These are phyloP conservation scores for Nigrograna mackinnonii DNA, from an alignment of 2,329 filamentous ascomycete genomes.

Conservation along the genomic window DNA sequence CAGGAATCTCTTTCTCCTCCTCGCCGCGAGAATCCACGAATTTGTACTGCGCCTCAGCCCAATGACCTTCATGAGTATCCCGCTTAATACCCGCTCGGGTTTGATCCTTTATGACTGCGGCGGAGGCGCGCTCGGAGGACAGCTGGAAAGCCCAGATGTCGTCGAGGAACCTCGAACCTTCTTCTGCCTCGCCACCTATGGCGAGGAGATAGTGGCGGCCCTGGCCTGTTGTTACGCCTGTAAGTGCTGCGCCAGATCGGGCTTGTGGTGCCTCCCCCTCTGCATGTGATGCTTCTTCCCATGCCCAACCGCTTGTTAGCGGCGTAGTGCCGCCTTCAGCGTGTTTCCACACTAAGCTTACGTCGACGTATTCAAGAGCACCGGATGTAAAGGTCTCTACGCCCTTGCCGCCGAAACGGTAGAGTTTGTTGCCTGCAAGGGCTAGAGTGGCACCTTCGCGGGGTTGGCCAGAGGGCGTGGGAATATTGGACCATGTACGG, in stretches of 20 bases:
- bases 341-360: conserved; percentile 37
- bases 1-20: conserved; percentile 46
- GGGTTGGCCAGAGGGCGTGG: conserved; percentile 45
- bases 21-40: conserved; percentile 48
- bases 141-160: conserved; percentile 61
- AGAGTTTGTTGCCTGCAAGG: conserved; percentile 51
- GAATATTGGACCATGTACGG: conserved; percentile 55
- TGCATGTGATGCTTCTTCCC: conserved; percentile 20
- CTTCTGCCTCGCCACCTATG: conserved; percentile 48
- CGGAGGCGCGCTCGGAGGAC: conserved; percentile 49
- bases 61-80: conserved; percentile 53
- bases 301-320: conserved; percentile 34
- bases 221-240: conserved; percentile 55
- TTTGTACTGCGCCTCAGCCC: conserved; percentile 55
- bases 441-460: conserved; percentile 45
- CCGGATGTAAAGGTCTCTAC: conserved; percentile 21
- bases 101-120: conserved; percentile 55
- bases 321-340: conserved; percentile 39
- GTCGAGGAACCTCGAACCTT: conserved; percentile 24
- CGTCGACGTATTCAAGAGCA: conserved; percentile 34
- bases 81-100: conserved; percentile 49
- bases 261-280: conserved; percentile 39
- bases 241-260: conserved; percentile 48
- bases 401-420: conserved; percentile 47
- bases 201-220: conserved; percentile 58